Evolutionary conservation across 2,329 filamentous ascomycete species (phyloP), one percentile per base, ranked within the genome.

Genomic region (Balansia obtecta): DNA sequence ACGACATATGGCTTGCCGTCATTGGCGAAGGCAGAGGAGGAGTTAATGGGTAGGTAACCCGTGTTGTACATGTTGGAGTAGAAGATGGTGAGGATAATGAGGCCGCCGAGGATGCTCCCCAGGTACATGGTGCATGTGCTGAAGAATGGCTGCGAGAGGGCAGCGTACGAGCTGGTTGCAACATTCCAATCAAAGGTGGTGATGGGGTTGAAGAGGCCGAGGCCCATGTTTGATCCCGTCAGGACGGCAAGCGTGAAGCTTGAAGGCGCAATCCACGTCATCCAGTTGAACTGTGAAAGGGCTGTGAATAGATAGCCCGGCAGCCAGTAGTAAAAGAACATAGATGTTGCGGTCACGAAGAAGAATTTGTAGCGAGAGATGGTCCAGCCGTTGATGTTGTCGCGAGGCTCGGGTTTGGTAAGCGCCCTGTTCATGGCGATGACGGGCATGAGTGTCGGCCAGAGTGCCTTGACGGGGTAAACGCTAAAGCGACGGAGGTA

Each of bases 301-400:
- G 71, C 72, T 6, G 61, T 63, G 56, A 76, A 77, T 38, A 77
- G 61, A 54, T 68, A 75, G 50, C 70, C 68, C 0, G 75, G 75
- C 47, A 78, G 68, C 72, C 73, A 77, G 58, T 74, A 77, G 59
- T 72, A 77, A 13, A 73, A 52, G 47, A 76, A 77, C 68, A 75
- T 75, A 54, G 61, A 62, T 1, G 54, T 57, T 45, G 71, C 71
- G 3, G 65, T 58, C 38, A 66, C 55, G 13, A 68, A 55, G 59
- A 77, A 77, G 60, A 75, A 73, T 39, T 60, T 66, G 54, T 70
- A 68, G 1, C 71, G 68, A 2, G 70, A 68, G 45, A 76, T 62
- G 49, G 58, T 61, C 63, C 67, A 70, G 15, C 66, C 67, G 45
- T 58, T 57, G 46, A 62, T 56, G 18, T 52, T 46, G 30, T 58